phyloP scores from a whole-genome alignment of 805 yeast species.

The Jamesozyma spencerorum region DNA sequence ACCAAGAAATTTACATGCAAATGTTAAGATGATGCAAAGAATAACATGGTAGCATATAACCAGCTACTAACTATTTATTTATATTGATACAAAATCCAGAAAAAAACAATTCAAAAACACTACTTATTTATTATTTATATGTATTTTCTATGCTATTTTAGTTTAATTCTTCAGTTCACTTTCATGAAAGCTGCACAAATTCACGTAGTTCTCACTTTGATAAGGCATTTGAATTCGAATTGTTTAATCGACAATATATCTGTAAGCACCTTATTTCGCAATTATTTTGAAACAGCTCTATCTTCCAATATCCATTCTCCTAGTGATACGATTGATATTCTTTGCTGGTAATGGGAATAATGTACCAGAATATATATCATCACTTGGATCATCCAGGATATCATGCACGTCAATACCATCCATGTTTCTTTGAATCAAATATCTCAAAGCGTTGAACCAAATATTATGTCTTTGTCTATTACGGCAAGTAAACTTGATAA shows the following conservation, averaged over 20 bases:
- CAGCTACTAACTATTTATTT: too few species aligned
- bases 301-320: conserved; percentile 7
- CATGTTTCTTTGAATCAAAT: conserved; percentile 56
- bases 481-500: conserved; percentile 79
- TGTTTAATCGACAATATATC: too few species aligned
- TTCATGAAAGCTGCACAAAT: too few species aligned
- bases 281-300: background rate
- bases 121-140: background rate
- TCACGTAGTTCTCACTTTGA: too few species aligned
- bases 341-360: conserved; percentile 22
- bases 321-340: conserved; percentile 10
- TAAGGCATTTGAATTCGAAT: too few species aligned
- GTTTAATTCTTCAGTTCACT: too few species aligned
- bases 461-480: conserved; percentile 80
- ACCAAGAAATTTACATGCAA: conserved; percentile 22
- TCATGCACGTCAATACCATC: conserved; percentile 47
- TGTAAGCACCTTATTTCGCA: too few species aligned
- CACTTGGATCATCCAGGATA: conserved; percentile 32
- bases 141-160: too few species aligned
- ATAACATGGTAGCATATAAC: conserved; percentile 22
- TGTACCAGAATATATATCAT: conserved; percentile 29
- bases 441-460: conserved; percentile 80
- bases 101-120: too few species aligned
- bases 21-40: conserved; percentile 24
- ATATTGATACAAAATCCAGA: too few species aligned